These are phyloP conservation scores for Lasiodiplodia hormozganensis DNA, from an alignment of 2,329 filamentous ascomycete species.

Conservation along the genomic window DNA sequence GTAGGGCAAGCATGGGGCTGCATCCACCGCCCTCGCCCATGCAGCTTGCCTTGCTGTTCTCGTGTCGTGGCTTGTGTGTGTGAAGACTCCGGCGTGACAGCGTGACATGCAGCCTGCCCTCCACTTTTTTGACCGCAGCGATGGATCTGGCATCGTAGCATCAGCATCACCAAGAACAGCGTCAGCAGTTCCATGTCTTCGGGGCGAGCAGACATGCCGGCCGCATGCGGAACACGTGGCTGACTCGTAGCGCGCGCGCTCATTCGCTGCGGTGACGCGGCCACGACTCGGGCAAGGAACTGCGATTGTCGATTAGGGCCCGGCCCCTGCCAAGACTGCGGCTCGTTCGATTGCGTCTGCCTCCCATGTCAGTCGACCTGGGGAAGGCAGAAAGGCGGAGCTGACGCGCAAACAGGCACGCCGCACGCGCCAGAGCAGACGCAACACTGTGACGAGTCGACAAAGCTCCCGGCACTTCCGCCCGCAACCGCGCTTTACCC, in stretches of 20 bases:
- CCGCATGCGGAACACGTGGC: background rate
- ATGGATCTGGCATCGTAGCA: background rate
- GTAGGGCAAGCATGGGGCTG: constrained; percentile 10
- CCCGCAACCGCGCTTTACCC: background rate
- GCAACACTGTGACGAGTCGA: constrained; percentile 24
- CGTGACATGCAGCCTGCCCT: constrained; percentile 10
- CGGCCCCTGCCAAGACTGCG: constrained; percentile 25
- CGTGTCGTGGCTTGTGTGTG: constrained; percentile 2
- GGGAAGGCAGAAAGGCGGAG: constrained; percentile 8
- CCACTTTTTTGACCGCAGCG: constrained; percentile 10
- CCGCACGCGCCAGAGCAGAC: constrained; percentile 18
- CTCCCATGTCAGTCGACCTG: constrained; percentile 16
- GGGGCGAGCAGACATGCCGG: background rate
- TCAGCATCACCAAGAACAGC: background rate
- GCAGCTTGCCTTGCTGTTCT: background rate
- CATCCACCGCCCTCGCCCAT: constrained; percentile 15
- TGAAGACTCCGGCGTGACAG: constrained; percentile 2
- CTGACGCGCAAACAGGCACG: constrained; percentile 7
- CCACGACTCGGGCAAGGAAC: background rate
- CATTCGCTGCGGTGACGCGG: background rate
- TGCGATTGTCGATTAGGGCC: background rate
- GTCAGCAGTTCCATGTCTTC: background rate
- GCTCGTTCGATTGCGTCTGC: constrained; percentile 3
- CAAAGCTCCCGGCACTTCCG: background rate
- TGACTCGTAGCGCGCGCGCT: background rate